Conservation (phyloP, 345 rosid species). For the Gossypium rotundifolium region DNA sequence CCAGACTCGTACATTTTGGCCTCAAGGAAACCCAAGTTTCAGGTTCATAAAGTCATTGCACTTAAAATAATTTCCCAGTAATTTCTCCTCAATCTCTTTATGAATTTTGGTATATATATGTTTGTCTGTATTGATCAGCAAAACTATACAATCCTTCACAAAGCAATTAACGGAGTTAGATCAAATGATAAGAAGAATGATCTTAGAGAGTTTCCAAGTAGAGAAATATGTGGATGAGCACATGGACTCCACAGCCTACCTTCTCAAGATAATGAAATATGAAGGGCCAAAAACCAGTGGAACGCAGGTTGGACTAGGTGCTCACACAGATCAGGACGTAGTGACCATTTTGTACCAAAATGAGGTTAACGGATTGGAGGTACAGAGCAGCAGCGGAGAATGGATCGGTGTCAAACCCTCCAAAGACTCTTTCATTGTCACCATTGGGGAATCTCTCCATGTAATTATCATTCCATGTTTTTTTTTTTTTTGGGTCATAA, state of each 20-base stretch:
- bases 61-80: background rate
- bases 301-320: constrained; percentile 29
- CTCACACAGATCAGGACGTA: constrained; percentile 49
- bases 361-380: constrained; percentile 46
- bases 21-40: constrained; percentile 48
- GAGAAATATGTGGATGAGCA: constrained; percentile 48
- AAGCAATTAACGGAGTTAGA: constrained; percentile 37
- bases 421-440: constrained; percentile 35
- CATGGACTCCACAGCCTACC: constrained; percentile 47
- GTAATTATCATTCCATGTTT: background rate
- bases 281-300: constrained; percentile 43
- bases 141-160: constrained; percentile 32
- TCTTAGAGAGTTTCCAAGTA: constrained; percentile 44
- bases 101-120: background rate
- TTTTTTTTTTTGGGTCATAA: too few species aligned
- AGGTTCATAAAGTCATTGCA: constrained; percentile 27
- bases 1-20: constrained; percentile 36
- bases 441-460: constrained; percentile 4
- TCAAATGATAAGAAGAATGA: constrained; percentile 40
- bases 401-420: constrained; percentile 51
- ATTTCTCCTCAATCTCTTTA: background rate
- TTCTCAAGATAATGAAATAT: constrained; percentile 48
- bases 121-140: constrained; percentile 20
- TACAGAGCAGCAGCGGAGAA: constrained; percentile 38
- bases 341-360: constrained; percentile 57